Evolutionary conservation across 2,329 filamentous ascomycete genomes (phyloP).

Genomic region (Aspergillus persii): DNA sequence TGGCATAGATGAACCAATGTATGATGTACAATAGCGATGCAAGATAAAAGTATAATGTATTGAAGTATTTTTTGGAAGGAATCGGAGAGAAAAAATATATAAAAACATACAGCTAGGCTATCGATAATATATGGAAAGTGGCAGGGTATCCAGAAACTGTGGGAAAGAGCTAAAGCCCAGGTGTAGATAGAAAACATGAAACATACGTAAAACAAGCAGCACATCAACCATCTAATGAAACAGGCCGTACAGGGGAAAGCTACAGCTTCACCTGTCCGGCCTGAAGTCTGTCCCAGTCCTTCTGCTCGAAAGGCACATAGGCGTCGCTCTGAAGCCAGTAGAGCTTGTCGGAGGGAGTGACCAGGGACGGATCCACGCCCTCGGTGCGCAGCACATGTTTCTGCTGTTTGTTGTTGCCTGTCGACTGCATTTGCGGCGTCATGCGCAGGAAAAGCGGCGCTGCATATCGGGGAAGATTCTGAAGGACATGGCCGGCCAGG

Average conservation of each 20-base stretch:
- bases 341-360: constrained; percentile 47
- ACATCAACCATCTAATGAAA: neutral
- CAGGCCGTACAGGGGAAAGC: neutral
- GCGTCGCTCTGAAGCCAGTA: constrained; percentile 65
- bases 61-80: neutral
- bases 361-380: constrained; percentile 64
- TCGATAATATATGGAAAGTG: neutral
- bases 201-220: neutral
- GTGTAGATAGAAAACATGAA: neutral
- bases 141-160: constrained; percentile 1
- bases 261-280: constrained; percentile 70
- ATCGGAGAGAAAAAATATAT: neutral
- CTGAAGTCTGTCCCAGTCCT: constrained; percentile 68
- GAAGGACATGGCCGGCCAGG: constrained; percentile 59
- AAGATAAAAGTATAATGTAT: neutral
- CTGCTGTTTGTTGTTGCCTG: constrained; percentile 86
- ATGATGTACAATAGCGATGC: neutral
- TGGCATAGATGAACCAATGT: neutral
- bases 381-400: constrained; percentile 71
- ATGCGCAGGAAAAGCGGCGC: constrained; percentile 75
- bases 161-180: neutral
- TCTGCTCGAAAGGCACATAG: constrained; percentile 66
- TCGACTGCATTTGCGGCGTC: constrained; percentile 62
- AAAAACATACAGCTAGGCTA: neutral
- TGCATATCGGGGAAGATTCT: constrained; percentile 68